Percentiles rank a stretch among this genome's conserved stretches.
phyloP scores from a whole-genome alignment of 2,329 filamentous ascomycete genomes.

The Pseudonectria buxi region DNA sequence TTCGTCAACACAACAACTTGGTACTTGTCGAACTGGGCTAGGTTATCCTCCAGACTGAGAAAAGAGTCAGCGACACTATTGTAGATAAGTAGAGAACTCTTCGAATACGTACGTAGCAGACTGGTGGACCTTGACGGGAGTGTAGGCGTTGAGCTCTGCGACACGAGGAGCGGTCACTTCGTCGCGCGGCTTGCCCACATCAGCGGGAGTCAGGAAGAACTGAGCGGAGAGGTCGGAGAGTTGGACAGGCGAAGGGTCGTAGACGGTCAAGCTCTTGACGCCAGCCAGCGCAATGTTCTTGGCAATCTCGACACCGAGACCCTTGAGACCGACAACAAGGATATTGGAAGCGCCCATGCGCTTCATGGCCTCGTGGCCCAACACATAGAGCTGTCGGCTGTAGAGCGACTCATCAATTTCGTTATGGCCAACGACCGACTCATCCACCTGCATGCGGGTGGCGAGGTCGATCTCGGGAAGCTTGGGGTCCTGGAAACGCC shows the following conservation, averaged over 20 bases:
- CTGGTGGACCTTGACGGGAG: slow-evolving; percentile 74
- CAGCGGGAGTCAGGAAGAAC: slow-evolving; percentile 85
- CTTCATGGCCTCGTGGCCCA: slow-evolving; percentile 86
- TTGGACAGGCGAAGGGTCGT: slow-evolving; percentile 77
- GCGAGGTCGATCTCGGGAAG: slow-evolving; percentile 55
- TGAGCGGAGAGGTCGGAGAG: slow-evolving; percentile 91
- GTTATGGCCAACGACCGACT: slow-evolving; percentile 45
- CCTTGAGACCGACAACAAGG: slow-evolving; percentile 84
- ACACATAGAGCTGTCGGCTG: slow-evolving; percentile 66
- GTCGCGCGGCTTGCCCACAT: slow-evolving; percentile 89
- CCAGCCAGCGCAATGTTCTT: slow-evolving; percentile 98
- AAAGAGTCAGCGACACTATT: slow-evolving; percentile 14
- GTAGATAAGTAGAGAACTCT: neutral
- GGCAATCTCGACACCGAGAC: slow-evolving; percentile 93
- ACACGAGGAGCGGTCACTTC: slow-evolving; percentile 81
- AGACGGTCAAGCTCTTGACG: slow-evolving; percentile 92
- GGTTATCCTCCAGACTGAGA: slow-evolving; percentile 62
- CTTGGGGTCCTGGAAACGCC: slow-evolving; percentile 38
- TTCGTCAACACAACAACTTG: slow-evolving; percentile 90
- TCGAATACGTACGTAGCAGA: slow-evolving; percentile 40
- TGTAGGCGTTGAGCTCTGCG: slow-evolving; percentile 93
- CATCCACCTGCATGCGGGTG: slow-evolving; percentile 60
- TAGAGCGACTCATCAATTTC: slow-evolving; percentile 70
- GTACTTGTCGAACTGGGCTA: slow-evolving; percentile 80
- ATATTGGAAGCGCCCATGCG: slow-evolving; percentile 96